Percentiles rank a stretch among this genome's conserved stretches.
These are phyloP conservation scores for Suillus spraguei DNA, from an alignment of 768 basidiomycete species.

Conservation along the genomic window DNA sequence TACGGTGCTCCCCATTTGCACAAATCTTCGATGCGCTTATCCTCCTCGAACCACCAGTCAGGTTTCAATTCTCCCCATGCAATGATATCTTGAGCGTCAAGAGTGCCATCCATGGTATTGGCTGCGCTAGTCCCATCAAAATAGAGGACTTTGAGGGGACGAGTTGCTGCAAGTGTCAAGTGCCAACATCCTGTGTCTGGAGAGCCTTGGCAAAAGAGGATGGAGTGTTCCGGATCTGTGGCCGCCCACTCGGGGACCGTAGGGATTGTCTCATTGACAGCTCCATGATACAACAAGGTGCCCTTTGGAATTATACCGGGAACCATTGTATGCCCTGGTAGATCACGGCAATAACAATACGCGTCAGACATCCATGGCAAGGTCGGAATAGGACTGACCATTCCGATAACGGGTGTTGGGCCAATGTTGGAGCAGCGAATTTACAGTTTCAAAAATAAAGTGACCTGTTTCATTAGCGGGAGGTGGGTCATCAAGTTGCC, in stretches of 20 bases:
- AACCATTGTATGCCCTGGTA: conserved; percentile 9
- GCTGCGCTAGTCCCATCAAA: conserved; percentile 35
- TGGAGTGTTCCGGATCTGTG: conserved; percentile 40
- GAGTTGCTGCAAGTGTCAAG: conserved; percentile 18
- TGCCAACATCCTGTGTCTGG: conserved; percentile 21
- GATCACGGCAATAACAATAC: neutral
- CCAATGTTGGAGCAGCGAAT: conserved; percentile 44
- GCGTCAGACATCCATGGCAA: neutral
- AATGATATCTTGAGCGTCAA: conserved; percentile 50
- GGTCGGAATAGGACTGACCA: conserved; percentile 28
- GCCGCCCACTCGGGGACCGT: conserved; percentile 36
- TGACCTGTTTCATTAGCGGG: conserved; percentile 31
- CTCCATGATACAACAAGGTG: conserved; percentile 19
- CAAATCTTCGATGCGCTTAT: conserved; percentile 37
- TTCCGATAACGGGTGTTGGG: conserved; percentile 49
- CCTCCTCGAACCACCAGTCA: conserved; percentile 31
- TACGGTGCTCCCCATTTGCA: conserved; percentile 47
- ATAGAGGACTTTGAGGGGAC: conserved; percentile 34
- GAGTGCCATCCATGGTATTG: conserved; percentile 31
- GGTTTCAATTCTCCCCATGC: conserved; percentile 38
- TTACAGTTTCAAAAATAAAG: conserved; percentile 37
- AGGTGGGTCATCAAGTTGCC: conserved; percentile 28
- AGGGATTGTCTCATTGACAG: conserved; percentile 25
- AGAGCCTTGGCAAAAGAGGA: conserved; percentile 36
- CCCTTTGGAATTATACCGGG: conserved; percentile 12